A percentile compares a stretch with the other conserved stretches of the same genome.
Conservation (phyloP, 2,329 filamentous ascomycete genomes). For the Claviceps capensis region DNA sequence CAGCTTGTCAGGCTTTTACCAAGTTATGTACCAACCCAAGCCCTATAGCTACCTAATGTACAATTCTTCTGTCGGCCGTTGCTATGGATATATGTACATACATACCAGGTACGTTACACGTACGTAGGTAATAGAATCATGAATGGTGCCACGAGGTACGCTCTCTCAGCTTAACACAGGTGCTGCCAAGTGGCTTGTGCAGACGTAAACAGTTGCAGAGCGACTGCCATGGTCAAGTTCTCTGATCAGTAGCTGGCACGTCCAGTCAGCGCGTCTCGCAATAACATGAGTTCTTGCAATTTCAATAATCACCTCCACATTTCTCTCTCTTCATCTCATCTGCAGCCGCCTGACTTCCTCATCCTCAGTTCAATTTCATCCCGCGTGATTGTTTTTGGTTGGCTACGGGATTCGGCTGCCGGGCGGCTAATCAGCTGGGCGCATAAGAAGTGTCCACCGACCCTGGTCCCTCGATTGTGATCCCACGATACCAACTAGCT, state of each 20-base stretch:
- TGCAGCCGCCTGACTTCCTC: neutral
- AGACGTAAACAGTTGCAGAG: neutral
- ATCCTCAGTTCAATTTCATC: neutral
- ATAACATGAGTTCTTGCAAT: no score
- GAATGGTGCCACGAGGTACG: neutral
- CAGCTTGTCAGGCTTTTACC: no score
- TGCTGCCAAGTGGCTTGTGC: constrained; percentile 1
- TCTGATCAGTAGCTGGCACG: neutral
- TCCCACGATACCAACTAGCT: neutral
- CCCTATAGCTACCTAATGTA: no score
- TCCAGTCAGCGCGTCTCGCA: no score
- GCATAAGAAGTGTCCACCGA: neutral
- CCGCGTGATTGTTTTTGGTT: neutral
- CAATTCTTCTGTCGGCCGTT: no score
- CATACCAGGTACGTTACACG: no score
- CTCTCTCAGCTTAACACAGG: neutral
- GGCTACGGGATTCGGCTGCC: neutral
- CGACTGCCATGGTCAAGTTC: neutral
- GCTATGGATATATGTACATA: no score
- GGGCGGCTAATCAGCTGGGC: neutral
- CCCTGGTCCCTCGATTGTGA: neutral
- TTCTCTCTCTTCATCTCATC: neutral
- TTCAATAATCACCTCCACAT: no score
- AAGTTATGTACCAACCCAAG: no score
- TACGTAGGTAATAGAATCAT: no score